Percentiles rank a stretch among this genome's conserved stretches.
Conservation (phyloP, 192 early-diverging fungal genomes). For the Dimargaris verticillata region DNA sequence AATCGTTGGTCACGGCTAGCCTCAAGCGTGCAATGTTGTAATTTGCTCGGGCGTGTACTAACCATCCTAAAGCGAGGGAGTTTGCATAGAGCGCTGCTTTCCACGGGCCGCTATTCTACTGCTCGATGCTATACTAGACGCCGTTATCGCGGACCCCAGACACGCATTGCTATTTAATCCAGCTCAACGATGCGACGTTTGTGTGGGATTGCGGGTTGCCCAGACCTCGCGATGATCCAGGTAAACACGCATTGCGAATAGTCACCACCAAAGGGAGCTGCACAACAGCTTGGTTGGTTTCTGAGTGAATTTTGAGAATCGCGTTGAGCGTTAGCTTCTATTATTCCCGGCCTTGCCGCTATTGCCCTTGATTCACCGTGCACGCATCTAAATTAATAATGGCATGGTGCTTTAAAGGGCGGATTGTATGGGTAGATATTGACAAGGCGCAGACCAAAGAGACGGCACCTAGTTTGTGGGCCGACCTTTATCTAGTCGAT, state of each 20-base stretch:
- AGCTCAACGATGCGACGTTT: background rate
- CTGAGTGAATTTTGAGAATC: background rate
- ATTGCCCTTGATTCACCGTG: background rate
- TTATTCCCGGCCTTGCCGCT: background rate
- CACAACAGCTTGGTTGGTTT: background rate
- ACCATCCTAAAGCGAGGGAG: too few species aligned
- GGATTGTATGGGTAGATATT: background rate
- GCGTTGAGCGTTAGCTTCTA: background rate
- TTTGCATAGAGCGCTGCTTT: too few species aligned
- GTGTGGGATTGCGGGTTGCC: background rate
- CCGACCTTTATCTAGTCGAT: conserved; percentile 33
- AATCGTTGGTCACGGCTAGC: too few species aligned
- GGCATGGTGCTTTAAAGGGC: background rate
- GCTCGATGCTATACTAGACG: background rate
- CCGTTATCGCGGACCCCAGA: background rate
- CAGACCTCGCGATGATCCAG: background rate
- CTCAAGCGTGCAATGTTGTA: too few species aligned
- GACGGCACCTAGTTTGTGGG: background rate
- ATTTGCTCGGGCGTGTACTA: too few species aligned
- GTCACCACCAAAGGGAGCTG: background rate
- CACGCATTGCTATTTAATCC: background rate
- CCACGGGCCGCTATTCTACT: too few species aligned
- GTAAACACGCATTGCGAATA: background rate
- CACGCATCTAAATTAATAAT: background rate
- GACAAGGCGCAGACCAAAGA: background rate